These are phyloP conservation scores for Penicillium sp. DNA, from an alignment of 2,329 filamentous ascomycete species.

Conservation along the genomic window DNA sequence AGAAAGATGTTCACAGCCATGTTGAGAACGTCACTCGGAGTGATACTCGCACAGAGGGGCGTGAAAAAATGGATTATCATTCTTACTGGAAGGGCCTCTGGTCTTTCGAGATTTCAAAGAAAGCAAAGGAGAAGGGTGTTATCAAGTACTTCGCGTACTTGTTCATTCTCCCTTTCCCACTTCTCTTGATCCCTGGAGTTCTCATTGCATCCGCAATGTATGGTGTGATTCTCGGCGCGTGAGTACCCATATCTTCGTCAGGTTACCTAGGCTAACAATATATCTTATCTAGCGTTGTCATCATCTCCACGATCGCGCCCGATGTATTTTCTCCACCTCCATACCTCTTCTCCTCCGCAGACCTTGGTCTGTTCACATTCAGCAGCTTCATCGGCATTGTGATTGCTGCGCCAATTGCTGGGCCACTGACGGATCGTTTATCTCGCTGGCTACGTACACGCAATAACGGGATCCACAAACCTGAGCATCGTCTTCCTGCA, in stretches of 20 bases:
- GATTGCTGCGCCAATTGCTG: slow-evolving; percentile 40
- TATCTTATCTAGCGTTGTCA: slow-evolving; percentile 16
- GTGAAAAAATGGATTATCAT: slow-evolving; percentile 23
- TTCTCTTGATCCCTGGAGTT: slow-evolving; percentile 26
- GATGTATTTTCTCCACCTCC: slow-evolving; percentile 32
- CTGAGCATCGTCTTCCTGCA: slow-evolving; percentile 43
- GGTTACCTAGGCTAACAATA: background rate
- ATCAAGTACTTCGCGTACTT: slow-evolving; percentile 16
- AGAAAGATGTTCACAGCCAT: slow-evolving; percentile 21
- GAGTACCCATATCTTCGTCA: slow-evolving; percentile 5
- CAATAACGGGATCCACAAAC: slow-evolving; percentile 38
- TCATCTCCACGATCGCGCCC: slow-evolving; percentile 30
- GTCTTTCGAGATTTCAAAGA: slow-evolving; percentile 24
- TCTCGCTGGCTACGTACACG: slow-evolving; percentile 37
- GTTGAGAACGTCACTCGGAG: slow-evolving; percentile 16
- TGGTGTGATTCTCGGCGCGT: slow-evolving; percentile 29
- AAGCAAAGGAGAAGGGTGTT: slow-evolving; percentile 19
- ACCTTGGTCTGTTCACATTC: slow-evolving; percentile 31
- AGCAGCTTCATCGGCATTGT: slow-evolving; percentile 42
- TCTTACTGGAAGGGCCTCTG: slow-evolving; percentile 33
- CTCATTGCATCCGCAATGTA: slow-evolving; percentile 30
- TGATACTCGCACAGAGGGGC: slow-evolving; percentile 10
- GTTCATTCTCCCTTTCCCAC: slow-evolving; percentile 27
- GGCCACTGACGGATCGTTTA: slow-evolving; percentile 43
- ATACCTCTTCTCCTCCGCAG: slow-evolving; percentile 32